Base-by-base conservation (phyloP, 148 eudicot species). In the Amaranthus hypochondriacus region DNA sequence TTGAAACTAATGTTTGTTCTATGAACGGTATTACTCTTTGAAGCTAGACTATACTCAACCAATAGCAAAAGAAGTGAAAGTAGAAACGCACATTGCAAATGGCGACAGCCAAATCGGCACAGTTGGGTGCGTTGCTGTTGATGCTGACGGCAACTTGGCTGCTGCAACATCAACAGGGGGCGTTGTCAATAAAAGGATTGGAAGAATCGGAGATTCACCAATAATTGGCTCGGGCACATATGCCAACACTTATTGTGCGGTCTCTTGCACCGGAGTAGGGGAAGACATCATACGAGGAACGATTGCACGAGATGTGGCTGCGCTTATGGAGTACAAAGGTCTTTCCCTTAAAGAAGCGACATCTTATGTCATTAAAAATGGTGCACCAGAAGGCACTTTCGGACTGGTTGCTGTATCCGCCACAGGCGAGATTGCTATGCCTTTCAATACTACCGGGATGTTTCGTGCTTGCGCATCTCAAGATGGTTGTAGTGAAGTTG, bases 121-220 rank as follows among this genome's bases (percentile, higher is more conserved):
- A 42, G 97, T 92, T 44, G 97, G 97, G 47, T 92, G 97, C 57
- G 97, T 92, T 18, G 97, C 93, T 3, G 84, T 92, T 6, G 96
- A 92, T 73, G 71, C 72, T 46, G 46, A 80, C 0, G 96, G 97
- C 55, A 88, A 86, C 70, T 70, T 87, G 78, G 97, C 97, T 2
- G 43, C 90, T 68, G 97, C 97, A 55, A 92, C 97, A 69, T 92
- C 97, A 8, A 90, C 97, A 4, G 97, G 97, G 1, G 97, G 97
- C 7, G 49, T 92, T 62, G 96, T 90, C 46, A 92, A 92, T 85
- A 92, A 92, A 76, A 90, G 87, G 96, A 90, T 72, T 3, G 97
- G 97, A 11, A 86, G 97, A 68, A 88, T 92, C 0, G 96, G 97
- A 1, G 97, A 92, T 80, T 86, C 97, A 7, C 97, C 96, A 46